phyloP scores from a whole-genome alignment of 2,329 filamentous ascomycete genomes.

The Dichotomopilus funicola region DNA sequence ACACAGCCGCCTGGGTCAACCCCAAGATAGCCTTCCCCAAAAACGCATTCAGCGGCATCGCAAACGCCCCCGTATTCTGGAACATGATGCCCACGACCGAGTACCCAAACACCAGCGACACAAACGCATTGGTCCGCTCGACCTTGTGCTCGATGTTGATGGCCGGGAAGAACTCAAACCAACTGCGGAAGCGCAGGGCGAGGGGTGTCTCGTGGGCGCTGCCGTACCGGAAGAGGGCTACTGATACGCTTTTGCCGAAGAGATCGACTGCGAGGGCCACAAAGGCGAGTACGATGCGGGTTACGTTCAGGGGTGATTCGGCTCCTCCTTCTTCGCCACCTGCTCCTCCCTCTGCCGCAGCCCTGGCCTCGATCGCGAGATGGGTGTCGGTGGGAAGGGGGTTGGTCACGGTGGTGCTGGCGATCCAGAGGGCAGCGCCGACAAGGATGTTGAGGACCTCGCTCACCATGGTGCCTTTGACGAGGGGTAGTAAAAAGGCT shows the following conservation, averaged over 20 bases:
- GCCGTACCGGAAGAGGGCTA: not conserved
- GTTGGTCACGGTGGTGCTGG: not conserved
- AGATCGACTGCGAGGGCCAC: not conserved
- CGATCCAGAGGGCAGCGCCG: not conserved
- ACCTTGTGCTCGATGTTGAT: constrained; percentile 3
- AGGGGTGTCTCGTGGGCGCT: not conserved
- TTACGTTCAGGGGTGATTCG: not conserved
- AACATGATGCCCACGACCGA: not conserved
- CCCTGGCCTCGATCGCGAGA: not conserved
- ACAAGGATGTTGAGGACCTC: not conserved
- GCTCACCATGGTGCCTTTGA: not conserved
- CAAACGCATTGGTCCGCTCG: not conserved
- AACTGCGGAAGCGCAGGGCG: not conserved
- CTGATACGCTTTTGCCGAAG: not conserved
- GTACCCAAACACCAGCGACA: not conserved
- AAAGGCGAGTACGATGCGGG: not conserved
- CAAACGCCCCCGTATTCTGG: not conserved
- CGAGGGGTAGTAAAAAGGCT: not conserved
- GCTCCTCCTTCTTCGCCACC: not conserved
- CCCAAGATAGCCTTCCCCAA: not conserved
- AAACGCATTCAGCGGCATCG: not conserved
- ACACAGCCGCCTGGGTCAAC: not conserved
- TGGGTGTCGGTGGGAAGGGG: not conserved
- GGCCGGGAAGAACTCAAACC: not conserved
- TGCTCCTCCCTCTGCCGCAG: not conserved